Evolutionary conservation across 352 stramenopile genomes (phyloP).

Genomic region (Phytophthora quininea): DNA sequence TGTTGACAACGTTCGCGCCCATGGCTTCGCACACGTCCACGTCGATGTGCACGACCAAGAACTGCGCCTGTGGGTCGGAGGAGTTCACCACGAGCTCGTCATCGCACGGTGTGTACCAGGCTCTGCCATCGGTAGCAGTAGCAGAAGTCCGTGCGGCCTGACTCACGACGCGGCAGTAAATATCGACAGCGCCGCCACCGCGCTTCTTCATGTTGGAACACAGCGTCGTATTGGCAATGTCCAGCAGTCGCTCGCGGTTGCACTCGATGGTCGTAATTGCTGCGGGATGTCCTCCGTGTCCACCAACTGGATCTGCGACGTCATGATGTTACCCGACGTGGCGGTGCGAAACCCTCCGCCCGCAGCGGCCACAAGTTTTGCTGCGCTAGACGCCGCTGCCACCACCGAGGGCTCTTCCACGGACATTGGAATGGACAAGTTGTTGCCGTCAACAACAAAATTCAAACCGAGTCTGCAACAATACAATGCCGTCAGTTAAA

Average conservation of each 20-base stretch:
- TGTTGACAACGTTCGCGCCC: slow-evolving; percentile 91
- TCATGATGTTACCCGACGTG: slow-evolving; percentile 88
- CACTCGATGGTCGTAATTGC: slow-evolving; percentile 58
- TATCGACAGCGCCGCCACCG: slow-evolving; percentile 75
- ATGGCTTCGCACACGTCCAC: slow-evolving; percentile 90
- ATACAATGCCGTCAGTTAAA: slow-evolving; percentile 3
- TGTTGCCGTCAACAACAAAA: slow-evolving; percentile 85
- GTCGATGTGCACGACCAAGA: slow-evolving; percentile 86
- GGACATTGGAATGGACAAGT: slow-evolving; percentile 82
- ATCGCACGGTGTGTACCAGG: slow-evolving; percentile 68
- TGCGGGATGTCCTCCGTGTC: slow-evolving; percentile 64
- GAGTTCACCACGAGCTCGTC: slow-evolving; percentile 61
- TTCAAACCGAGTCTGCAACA: slow-evolving; percentile 71
- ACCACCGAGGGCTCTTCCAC: slow-evolving; percentile 89
- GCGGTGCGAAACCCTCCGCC: slow-evolving; percentile 77
- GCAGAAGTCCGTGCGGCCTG: slow-evolving; percentile 37
- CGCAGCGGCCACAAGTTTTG: slow-evolving; percentile 78
- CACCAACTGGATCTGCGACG: slow-evolving; percentile 85
- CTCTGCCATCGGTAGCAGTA: slow-evolving; percentile 22
- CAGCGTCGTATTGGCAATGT: slow-evolving; percentile 76
- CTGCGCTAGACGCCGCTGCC: slow-evolving; percentile 79
- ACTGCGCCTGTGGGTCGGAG: slow-evolving; percentile 44
- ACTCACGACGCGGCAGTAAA: slow-evolving; percentile 84
- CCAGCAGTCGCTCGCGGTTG: slow-evolving; percentile 64
- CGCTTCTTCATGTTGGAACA: slow-evolving; percentile 89